Conservation (phyloP, 495 filamentous ascomycete genomes). For the Letharia lupina region DNA sequence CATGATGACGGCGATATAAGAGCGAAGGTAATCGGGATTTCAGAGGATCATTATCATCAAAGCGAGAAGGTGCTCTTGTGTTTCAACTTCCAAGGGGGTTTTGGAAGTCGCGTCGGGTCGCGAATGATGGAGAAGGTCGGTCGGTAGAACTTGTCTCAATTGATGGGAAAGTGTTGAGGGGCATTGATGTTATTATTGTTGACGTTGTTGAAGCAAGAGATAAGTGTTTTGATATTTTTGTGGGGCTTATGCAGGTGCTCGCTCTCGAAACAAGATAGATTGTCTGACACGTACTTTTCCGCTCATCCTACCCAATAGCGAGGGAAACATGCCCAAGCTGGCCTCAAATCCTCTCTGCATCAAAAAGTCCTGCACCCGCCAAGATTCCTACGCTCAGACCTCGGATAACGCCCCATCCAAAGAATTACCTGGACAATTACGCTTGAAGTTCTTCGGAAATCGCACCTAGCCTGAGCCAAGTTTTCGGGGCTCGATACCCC, state of each 20-base stretch:
- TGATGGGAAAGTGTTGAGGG: neutral
- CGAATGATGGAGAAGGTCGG: neutral
- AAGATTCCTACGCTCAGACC: too few relatives aligned
- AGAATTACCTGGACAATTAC: too few relatives aligned
- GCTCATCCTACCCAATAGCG: neutral
- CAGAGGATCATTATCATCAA: slow-evolving; percentile 3
- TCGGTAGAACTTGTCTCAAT: neutral
- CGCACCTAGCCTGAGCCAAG: too few relatives aligned
- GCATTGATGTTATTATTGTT: too few relatives aligned
- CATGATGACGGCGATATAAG: slow-evolving; percentile 10
- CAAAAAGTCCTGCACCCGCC: too few relatives aligned
- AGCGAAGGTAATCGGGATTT: neutral
- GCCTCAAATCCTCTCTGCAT: neutral
- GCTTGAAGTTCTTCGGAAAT: too few relatives aligned
- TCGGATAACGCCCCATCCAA: too few relatives aligned
- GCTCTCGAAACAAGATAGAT: too few relatives aligned
- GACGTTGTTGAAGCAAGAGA: too few relatives aligned
- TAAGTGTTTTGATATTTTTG: too few relatives aligned
- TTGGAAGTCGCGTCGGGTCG: neutral
- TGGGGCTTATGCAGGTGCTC: too few relatives aligned
- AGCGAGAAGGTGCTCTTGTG: slow-evolving; percentile 5
- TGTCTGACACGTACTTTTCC: neutral
- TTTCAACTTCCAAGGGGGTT: neutral
- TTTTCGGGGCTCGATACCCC: too few relatives aligned
- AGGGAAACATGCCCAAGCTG: neutral